These are phyloP conservation scores for Baorangia bicolor DNA, from an alignment of 768 basidiomycete species.

Conservation along the genomic window DNA sequence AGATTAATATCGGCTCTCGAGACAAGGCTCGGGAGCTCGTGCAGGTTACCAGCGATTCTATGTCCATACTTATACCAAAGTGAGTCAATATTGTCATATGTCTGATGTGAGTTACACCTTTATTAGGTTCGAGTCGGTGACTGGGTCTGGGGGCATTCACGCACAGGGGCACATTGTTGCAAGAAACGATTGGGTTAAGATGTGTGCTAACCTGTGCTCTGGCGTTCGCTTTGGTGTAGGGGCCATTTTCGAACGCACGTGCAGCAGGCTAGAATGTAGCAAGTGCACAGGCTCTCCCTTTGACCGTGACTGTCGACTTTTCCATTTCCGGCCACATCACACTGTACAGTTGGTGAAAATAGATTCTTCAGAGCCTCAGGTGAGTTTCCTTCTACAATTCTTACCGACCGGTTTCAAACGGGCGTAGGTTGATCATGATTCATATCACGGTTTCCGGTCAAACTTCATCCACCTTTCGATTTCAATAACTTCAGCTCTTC, in stretches of 20 bases:
- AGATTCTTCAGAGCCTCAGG: slow-evolving; percentile 45
- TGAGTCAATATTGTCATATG: slow-evolving; percentile 38
- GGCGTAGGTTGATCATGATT: slow-evolving; percentile 55
- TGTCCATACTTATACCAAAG: slow-evolving; percentile 86
- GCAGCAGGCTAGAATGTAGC: slow-evolving; percentile 59
- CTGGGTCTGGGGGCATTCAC: slow-evolving; percentile 9
- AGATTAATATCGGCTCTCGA: slow-evolving; percentile 63
- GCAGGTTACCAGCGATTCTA: slow-evolving; percentile 77
- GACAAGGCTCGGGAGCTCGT: slow-evolving; percentile 77
- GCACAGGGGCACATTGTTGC: slow-evolving; percentile 21
- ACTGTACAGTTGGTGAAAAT: slow-evolving; percentile 61
- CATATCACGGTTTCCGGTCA: slow-evolving; percentile 85
- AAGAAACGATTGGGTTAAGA: slow-evolving; percentile 51
- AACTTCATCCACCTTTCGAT: slow-evolving; percentile 92
- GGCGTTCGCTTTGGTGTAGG: slow-evolving; percentile 89
- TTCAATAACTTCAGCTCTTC: slow-evolving; percentile 71
- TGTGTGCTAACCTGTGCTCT: slow-evolving; percentile 79
- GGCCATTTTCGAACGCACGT: slow-evolving; percentile 78
- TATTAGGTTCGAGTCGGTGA: slow-evolving; percentile 22
- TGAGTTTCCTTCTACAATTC: slow-evolving; percentile 24
- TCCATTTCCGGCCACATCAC: slow-evolving; percentile 81
- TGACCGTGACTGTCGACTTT: slow-evolving; percentile 76
- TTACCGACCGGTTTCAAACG: background rate
- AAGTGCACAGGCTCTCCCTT: slow-evolving; percentile 62
- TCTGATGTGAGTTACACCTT: background rate